A percentile compares a stretch with the other conserved stretches of the same genome.
phyloP scores from a whole-genome alignment of 1,284 basidiomycete species.

The Ustilago nuda region DNA sequence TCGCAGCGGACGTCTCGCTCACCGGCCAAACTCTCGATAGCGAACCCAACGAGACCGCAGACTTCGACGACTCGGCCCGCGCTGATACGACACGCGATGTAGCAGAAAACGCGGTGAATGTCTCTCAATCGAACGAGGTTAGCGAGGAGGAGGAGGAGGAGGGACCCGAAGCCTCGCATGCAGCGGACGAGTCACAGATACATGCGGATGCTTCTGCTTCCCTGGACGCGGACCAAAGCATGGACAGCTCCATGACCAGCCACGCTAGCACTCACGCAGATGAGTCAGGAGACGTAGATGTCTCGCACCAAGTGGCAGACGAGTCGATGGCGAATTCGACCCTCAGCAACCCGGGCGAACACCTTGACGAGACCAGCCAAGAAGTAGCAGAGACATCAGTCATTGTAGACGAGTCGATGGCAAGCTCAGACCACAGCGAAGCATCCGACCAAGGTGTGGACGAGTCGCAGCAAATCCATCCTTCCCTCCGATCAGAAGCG shows the following conservation, averaged over 20 bases:
- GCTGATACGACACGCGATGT: not conserved
- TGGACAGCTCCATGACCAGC: not conserved
- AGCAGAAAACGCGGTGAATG: not conserved
- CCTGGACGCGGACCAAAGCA: not conserved
- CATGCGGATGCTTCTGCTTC: not conserved
- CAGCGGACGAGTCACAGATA: not conserved
- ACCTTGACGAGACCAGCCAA: constrained; percentile 11
- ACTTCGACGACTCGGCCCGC: not conserved
- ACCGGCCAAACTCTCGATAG: not conserved
- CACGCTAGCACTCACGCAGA: constrained; percentile 5
- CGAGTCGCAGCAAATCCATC: constrained; percentile 4
- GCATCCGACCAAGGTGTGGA: constrained; percentile 4
- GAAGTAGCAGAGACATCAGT: not conserved
- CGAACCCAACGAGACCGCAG: not conserved
- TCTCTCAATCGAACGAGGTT: not conserved
- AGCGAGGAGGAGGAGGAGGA: not conserved
- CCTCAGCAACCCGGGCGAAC: not conserved
- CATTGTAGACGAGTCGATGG: not conserved
- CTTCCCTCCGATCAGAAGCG: not conserved
- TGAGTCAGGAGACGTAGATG: constrained; percentile 2
- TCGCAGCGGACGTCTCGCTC: not conserved
- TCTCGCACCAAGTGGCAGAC: not conserved
- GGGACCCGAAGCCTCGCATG: not conserved
- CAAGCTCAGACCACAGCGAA: not conserved
- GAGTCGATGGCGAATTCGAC: not conserved